A percentile compares a stretch with the other conserved stretches of the same genome.
These are phyloP conservation scores for Nematodospora valgi DNA, from an alignment of 805 yeast species.

Conservation along the genomic window DNA sequence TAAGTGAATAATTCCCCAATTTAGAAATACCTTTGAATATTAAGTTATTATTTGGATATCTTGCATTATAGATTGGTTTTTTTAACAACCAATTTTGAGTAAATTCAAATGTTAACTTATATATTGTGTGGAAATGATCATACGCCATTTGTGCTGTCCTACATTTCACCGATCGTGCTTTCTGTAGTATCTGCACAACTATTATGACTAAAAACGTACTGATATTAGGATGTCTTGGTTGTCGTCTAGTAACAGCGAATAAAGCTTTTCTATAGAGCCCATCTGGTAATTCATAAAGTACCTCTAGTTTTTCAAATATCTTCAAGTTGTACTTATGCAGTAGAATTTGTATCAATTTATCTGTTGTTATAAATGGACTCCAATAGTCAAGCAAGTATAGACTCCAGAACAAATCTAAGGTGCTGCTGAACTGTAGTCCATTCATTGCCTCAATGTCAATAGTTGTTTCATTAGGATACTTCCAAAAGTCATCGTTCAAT, in stretches of 20 bases:
- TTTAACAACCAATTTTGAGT: slow-evolving; percentile 1
- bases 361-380: slow-evolving; percentile 17
- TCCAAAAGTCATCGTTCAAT: slow-evolving; percentile 26
- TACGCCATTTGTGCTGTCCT: background rate
- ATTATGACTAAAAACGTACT: no score
- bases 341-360: background rate
- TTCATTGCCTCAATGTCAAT: slow-evolving; percentile 14
- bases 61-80: background rate
- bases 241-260: slow-evolving; percentile 2
- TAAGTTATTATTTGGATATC: background rate
- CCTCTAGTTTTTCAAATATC: slow-evolving; percentile 1
- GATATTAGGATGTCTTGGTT: no score
- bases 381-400: slow-evolving; percentile 27
- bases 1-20: no score
- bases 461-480: slow-evolving; percentile 11
- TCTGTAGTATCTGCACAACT: background rate
- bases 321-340: background rate
- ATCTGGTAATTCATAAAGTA: background rate
- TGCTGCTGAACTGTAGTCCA: slow-evolving; percentile 6
- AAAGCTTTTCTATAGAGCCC: slow-evolving; percentile 1
- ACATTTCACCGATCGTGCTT: background rate
- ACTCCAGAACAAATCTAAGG: slow-evolving; percentile 21
- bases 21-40: background rate
- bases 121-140: background rate
- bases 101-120: background rate